These are phyloP conservation scores for Penicillium rolfsii DNA, from an alignment of 2,329 filamentous ascomycete genomes.

Conservation along the genomic window DNA sequence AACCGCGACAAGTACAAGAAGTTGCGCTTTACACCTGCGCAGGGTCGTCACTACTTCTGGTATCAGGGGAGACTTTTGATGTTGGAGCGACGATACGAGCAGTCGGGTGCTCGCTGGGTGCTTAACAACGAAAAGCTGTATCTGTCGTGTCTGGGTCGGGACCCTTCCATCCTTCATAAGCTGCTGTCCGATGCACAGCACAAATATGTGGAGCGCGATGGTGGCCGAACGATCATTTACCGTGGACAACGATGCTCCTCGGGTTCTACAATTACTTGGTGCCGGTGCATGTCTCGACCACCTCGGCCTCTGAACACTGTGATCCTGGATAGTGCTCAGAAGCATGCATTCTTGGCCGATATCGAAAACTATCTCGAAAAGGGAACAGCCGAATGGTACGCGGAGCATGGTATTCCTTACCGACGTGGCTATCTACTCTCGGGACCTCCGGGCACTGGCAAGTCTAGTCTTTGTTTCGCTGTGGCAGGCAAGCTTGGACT, in stretches of 20 bases:
- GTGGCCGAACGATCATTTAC: slow-evolving; percentile 44
- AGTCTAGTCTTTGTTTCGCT: slow-evolving; percentile 72
- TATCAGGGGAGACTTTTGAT: slow-evolving; percentile 61
- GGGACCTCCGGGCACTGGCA: slow-evolving; percentile 79
- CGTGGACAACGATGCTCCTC: slow-evolving; percentile 34
- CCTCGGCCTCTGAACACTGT: slow-evolving; percentile 59
- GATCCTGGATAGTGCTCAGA: slow-evolving; percentile 55
- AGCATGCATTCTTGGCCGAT: slow-evolving; percentile 55
- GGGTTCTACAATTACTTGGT: slow-evolving; percentile 34
- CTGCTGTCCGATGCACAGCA: slow-evolving; percentile 43
- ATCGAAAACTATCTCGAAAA: slow-evolving; percentile 62
- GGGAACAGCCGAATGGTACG: slow-evolving; percentile 69
- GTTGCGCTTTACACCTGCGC: slow-evolving; percentile 64
- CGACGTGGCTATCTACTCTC: slow-evolving; percentile 80
- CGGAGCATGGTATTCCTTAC: slow-evolving; percentile 81
- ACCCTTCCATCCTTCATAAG: slow-evolving; percentile 39
- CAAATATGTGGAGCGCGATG: slow-evolving; percentile 41
- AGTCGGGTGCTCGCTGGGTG: slow-evolving; percentile 20
- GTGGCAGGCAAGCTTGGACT: slow-evolving; percentile 71
- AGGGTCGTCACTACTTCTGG: slow-evolving; percentile 71
- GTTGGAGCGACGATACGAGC: slow-evolving; percentile 34
- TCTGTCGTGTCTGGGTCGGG: slow-evolving; percentile 42
- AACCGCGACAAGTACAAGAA: slow-evolving; percentile 41
- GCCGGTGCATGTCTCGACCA: slow-evolving; percentile 47
- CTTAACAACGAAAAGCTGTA: slow-evolving; percentile 37